Evolutionary conservation across 768 basidiomycete species (phyloP).

Genomic region (Tylopilus vinaceipallidus): DNA sequence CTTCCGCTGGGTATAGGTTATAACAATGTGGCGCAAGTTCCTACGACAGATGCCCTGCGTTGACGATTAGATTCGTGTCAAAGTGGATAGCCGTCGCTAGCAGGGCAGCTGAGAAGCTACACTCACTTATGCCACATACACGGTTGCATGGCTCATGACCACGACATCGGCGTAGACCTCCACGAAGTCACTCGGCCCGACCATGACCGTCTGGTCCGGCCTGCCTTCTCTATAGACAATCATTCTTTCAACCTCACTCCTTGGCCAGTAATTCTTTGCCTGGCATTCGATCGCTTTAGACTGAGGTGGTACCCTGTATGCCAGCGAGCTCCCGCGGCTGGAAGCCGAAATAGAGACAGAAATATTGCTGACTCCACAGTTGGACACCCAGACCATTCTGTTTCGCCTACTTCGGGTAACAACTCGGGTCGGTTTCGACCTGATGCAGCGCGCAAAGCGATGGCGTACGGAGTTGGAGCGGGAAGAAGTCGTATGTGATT

Average conservation of each 20-base stretch:
- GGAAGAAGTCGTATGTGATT: too few relatives aligned
- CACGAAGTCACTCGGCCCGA: conserved; percentile 18
- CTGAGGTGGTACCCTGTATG: not conserved
- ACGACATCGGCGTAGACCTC: conserved; percentile 11
- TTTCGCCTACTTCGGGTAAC: too few relatives aligned
- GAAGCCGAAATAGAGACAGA: conserved; percentile 9
- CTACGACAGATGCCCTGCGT: too few relatives aligned
- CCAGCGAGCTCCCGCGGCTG: not conserved
- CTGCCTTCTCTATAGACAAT: conserved; percentile 1
- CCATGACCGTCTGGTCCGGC: conserved; percentile 5
- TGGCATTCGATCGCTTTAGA: not conserved
- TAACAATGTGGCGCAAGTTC: too few relatives aligned
- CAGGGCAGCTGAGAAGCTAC: not conserved
- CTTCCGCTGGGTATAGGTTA: too few relatives aligned
- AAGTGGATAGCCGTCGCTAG: too few relatives aligned
- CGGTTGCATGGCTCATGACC: conserved; percentile 7
- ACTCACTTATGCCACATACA: not conserved
- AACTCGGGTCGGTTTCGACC: too few relatives aligned
- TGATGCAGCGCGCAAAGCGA: too few relatives aligned
- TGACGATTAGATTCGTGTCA: too few relatives aligned
- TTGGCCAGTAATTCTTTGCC: conserved; percentile 9
- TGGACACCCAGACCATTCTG: conserved; percentile 23
- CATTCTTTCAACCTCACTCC: conserved; percentile 9
- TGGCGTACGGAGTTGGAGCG: too few relatives aligned
- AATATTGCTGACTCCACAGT: conserved; percentile 1